A percentile compares a stretch with the other conserved stretches of the same genome.
These are phyloP conservation scores for Phytophthora citrophthora DNA, from an alignment of 352 stramenopile genomes.

Conservation along the genomic window DNA sequence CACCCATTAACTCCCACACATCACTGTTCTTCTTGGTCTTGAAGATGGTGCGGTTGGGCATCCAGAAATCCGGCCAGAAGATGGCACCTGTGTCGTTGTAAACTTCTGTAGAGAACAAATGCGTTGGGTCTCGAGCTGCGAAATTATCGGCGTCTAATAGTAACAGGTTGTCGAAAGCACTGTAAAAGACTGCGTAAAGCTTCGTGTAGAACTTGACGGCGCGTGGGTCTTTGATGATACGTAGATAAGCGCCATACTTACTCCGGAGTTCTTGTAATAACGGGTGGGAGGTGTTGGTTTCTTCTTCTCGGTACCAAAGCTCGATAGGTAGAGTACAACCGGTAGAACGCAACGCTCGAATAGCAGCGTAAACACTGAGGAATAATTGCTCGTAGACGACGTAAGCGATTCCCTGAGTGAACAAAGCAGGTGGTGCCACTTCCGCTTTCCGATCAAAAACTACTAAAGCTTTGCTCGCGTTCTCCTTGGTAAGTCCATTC, in stretches of 20 bases:
- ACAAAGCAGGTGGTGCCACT: constrained; percentile 20
- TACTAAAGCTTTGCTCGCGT: constrained; percentile 54
- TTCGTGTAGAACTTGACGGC: constrained; percentile 75
- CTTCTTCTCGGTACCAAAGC: constrained; percentile 63
- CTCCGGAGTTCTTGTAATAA: constrained; percentile 48
- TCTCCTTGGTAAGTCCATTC: constrained; percentile 40
- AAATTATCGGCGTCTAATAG: constrained; percentile 83
- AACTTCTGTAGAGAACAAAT: constrained; percentile 56
- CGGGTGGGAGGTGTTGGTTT: constrained; percentile 56
- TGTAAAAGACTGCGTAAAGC: constrained; percentile 77
- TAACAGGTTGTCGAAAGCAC: constrained; percentile 70
- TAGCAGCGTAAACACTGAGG: constrained; percentile 54
- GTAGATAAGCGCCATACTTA: constrained; percentile 63
- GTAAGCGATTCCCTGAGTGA: constrained; percentile 51
- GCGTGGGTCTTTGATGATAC: constrained; percentile 59
- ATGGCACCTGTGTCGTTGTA: constrained; percentile 63
- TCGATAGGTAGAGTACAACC: constrained; percentile 70
- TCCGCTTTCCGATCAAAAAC: constrained; percentile 31
- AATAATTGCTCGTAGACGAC: constrained; percentile 64
- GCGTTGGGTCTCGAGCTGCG: constrained; percentile 62
- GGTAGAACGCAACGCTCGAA: constrained; percentile 49
- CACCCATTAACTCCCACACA: constrained; percentile 68
- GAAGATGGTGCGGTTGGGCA: constrained; percentile 73
- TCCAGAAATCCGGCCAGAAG: constrained; percentile 87
- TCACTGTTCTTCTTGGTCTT: constrained; percentile 66